Evolutionary conservation across 345 rosid genomes (phyloP).

Genomic region (Pseudoturritis turrita): DNA sequence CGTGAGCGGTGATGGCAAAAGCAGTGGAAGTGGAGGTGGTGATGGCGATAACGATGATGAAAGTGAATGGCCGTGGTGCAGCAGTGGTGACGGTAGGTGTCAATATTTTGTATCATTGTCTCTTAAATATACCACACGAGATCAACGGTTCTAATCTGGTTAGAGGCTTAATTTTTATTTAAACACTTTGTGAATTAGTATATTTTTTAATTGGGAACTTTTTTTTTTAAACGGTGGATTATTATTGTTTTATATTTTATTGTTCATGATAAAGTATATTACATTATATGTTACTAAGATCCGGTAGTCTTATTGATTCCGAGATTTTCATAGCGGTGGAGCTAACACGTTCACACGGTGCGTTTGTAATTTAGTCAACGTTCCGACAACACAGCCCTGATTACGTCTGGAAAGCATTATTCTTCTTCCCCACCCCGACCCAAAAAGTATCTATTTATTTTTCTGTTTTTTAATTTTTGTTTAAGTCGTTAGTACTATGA

Average conservation of each 20-base stretch:
- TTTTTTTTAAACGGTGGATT: neutral
- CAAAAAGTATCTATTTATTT: too few species aligned
- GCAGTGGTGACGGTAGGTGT: neutral
- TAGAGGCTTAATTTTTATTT: neutral
- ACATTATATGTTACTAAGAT: neutral
- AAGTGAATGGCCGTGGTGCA: neutral
- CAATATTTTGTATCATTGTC: neutral
- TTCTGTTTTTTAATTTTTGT: too few species aligned
- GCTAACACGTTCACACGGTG: constrained; percentile 10
- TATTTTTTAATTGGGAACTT: too few species aligned
- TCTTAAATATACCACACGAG: neutral
- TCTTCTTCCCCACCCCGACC: neutral
- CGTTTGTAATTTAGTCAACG: neutral
- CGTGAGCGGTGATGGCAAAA: too few species aligned
- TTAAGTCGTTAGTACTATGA: too few species aligned
- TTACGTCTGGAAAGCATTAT: neutral
- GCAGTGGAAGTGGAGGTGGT: neutral
- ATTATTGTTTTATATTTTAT: neutral
- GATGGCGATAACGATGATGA: neutral
- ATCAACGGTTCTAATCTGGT: neutral
- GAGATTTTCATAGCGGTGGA: neutral
- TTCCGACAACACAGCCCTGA: neutral
- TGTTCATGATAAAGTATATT: neutral
- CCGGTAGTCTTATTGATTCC: neutral
- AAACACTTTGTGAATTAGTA: too few species aligned